Evolutionary conservation across 495 filamentous ascomycete species (phyloP), one percentile per base, ranked within the genome.

Genomic region (Acidomyces sp.): DNA sequence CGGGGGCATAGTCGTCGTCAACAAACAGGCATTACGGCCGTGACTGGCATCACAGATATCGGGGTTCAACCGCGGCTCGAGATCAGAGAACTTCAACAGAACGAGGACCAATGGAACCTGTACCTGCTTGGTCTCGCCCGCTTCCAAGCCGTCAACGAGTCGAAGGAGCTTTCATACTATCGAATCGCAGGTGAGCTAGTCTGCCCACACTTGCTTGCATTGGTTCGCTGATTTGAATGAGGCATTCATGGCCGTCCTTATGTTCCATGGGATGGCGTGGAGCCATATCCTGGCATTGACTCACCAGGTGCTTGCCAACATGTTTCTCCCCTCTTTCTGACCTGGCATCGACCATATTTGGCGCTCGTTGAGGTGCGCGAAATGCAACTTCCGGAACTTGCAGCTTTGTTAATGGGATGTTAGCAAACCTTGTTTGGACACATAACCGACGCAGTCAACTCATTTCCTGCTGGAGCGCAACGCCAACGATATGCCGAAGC

Each of bases 291-390:
- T 3, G 66, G 65, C 4, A 64, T 62, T 28, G 57, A 66, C 43
- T 45, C 56, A 22, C 61, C 59, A 26, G 80, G 78, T 3, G 82
- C 80, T 49, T 85, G 80, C 46, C 61, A 65, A 12, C 80, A 83
- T 57, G 60, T 63, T 9, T 79, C 73, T 6, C 69, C 74, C 33
- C 60, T 83, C 23, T 83, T 83, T 49, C 67, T 70, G 26, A 69
- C 76, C 15, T 85, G 80, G 80, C 78, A 85, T 61, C 63, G 80
- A 29, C 72, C 77, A 12, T 85, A 82, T 56, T 63, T 82, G 40
- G 68, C 68, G 25, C 56, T 83, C 22, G 72, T 72, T 43, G 80
- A 83, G 69, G 77, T 78, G 60, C 48, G 54, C 44, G 3, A 22
- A 11, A 20, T 32, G 24, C 4, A 6, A 1, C 18, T 28, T 32